Base-by-base conservation (phyloP, 257 asterid genomes). In the Schizonepeta tenuifolia region DNA sequence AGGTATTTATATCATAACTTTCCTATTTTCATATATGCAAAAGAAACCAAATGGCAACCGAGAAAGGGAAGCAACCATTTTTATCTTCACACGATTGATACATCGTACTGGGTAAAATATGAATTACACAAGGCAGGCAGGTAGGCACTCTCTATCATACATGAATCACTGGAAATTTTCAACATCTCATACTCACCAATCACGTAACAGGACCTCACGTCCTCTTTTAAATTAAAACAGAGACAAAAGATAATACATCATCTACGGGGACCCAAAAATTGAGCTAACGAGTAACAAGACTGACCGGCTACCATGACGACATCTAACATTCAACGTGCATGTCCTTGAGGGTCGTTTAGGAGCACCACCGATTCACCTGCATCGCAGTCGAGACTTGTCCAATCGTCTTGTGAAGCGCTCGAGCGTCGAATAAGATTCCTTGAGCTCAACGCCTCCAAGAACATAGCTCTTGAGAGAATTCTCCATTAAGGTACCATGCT, bases 111-210 rank as follows among this genome's bases (percentile, higher is more conserved):
- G 47, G 66, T 33, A 62, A 50, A 78, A 76, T 70, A 70, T 76
- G 72, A 80, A 79, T 69, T 79, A 83, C 85, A 83, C 73, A 65
- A 75, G 69, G 71, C 71, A 41, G 15, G 36, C 63, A 50, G 17
- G 9, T 21, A 80, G 76, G 14, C 75, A 62, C 79, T 81, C 79
- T 82, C 82, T 86, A 83, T 81, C 74, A 73, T 85, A 85, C 93
- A 88, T 53, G 76, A 77, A 74, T 31, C 24, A 53, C 79, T 75
- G 75, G 76, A 65, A 79, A 73, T 69, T 51, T 74, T 65, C 65
- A 44, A 71, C 20, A 17, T 43, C 54, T 38, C 74, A 76, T 58
- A 82, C 71, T 80, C 89, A 78, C 70, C 80, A 78, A 79, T 67
- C 81, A 70, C 80, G 75, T 80, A 67, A 64, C 38, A 28, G 53